Conservation (phyloP, 2,329 filamentous ascomycete species). For the Penicillium verrucosum region DNA sequence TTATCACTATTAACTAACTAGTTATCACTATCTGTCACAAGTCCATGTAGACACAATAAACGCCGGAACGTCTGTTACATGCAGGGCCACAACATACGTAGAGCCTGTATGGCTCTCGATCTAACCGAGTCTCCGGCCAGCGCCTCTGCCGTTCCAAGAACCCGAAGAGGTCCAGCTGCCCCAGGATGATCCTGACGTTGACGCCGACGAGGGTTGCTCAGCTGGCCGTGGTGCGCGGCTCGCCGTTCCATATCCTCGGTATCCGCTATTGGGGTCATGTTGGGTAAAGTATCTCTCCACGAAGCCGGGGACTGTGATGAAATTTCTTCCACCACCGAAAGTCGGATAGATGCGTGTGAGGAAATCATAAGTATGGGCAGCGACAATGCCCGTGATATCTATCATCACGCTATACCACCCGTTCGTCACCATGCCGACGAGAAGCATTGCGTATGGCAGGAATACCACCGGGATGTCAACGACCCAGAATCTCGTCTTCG, state of each 20-base stretch:
- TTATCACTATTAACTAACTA: slow-evolving; percentile 3
- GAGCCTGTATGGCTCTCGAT: not conserved
- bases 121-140: slow-evolving; percentile 39
- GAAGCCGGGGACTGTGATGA: slow-evolving; percentile 69
- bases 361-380: slow-evolving; percentile 89
- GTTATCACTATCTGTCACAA: slow-evolving; percentile 1
- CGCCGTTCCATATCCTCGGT: slow-evolving; percentile 63
- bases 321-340: slow-evolving; percentile 78
- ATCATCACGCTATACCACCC: slow-evolving; percentile 57
- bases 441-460: slow-evolving; percentile 75
- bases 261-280: slow-evolving; percentile 41
- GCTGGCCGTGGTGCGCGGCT: slow-evolving; percentile 41
- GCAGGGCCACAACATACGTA: not conserved
- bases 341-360: slow-evolving; percentile 82
- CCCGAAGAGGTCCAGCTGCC: slow-evolving; percentile 31
- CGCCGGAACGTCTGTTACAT: not conserved
- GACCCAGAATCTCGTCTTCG: slow-evolving; percentile 74
- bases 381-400: slow-evolving; percentile 74
- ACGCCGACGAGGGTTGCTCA: not conserved
- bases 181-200: slow-evolving; percentile 15
- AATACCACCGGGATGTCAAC: slow-evolving; percentile 78
- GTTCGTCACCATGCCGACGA: slow-evolving; percentile 67
- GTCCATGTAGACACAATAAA: not conserved
- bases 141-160: slow-evolving; percentile 40
- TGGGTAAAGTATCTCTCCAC: slow-evolving; percentile 65